Evolutionary conservation across 164 flowering plant species (phyloP).

Genomic region (Annona squamosa): DNA sequence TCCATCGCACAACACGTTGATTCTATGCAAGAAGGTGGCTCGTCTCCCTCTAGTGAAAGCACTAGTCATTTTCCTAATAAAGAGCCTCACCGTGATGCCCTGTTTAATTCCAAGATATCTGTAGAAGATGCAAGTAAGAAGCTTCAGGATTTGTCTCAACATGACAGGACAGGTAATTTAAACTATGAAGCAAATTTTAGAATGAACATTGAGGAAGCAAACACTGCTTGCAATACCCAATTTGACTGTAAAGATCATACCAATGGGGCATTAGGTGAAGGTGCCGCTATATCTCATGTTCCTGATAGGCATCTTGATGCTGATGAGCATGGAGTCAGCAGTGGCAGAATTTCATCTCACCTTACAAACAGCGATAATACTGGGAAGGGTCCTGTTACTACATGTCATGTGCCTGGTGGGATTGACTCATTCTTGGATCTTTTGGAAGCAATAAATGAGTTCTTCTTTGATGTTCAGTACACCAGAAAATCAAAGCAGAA

Average conservation of each 20-base stretch:
- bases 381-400: conserved; percentile 59
- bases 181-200: conserved; percentile 17
- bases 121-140: conserved; percentile 10
- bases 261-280: conserved; percentile 14
- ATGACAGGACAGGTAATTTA: conserved; percentile 18
- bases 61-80: conserved; percentile 22
- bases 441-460: conserved; percentile 67
- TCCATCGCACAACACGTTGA: conserved; percentile 24
- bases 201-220: conserved; percentile 11
- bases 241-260: conserved; percentile 11
- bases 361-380: background rate
- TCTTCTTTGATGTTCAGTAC: conserved; percentile 81
- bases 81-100: conserved; percentile 10
- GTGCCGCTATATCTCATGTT: conserved; percentile 6
- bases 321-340: conserved; percentile 14
- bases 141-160: conserved; percentile 10
- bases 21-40: conserved; percentile 29
- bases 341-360: conserved; percentile 2
- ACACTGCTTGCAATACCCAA: conserved; percentile 14
- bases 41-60: conserved; percentile 34
- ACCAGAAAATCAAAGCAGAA: conserved; percentile 44
- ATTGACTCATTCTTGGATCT: conserved; percentile 75
- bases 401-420: conserved; percentile 54
- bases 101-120: conserved; percentile 12
- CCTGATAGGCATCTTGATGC: conserved; percentile 11